Percentiles rank a stretch among this genome's conserved stretches.
Evolutionary conservation across 108 stramenopile genomes (phyloP).

Genomic region (Cyclotella distinguenda): DNA sequence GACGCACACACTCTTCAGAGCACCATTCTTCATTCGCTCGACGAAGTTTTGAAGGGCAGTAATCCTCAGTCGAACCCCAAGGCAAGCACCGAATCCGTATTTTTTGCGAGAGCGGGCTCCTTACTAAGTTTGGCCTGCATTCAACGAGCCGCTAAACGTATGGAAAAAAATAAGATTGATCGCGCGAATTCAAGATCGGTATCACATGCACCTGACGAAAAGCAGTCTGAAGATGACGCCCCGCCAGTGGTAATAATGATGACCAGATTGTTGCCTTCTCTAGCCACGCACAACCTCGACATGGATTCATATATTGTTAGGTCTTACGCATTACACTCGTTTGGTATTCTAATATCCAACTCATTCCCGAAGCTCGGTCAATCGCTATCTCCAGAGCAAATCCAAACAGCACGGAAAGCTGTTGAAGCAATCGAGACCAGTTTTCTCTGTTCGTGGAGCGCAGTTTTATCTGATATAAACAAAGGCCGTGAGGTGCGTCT

Average conservation of each 20-base stretch:
- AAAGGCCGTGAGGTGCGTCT: constrained; percentile 42
- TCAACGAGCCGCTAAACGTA: constrained; percentile 58
- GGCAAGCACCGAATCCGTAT: constrained; percentile 49
- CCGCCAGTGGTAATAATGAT: constrained; percentile 77
- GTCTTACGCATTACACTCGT: constrained; percentile 71
- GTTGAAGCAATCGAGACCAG: constrained; percentile 75
- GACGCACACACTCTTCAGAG: constrained; percentile 83
- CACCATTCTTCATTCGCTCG: constrained; percentile 73
- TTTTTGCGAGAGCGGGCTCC: constrained; percentile 67
- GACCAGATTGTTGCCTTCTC: constrained; percentile 74
- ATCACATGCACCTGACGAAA: constrained; percentile 22
- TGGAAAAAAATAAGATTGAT: constrained; percentile 37
- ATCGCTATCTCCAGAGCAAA: constrained; percentile 36
- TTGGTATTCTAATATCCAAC: constrained; percentile 69
- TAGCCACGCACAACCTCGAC: constrained; percentile 50
- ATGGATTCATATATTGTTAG: constrained; percentile 58
- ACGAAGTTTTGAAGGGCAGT: constrained; percentile 74
- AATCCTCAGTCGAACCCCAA: constrained; percentile 47
- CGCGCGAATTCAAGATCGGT: constrained; percentile 40
- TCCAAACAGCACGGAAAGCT: constrained; percentile 71
- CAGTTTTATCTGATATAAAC: constrained; percentile 61
- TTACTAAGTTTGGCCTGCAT: constrained; percentile 77
- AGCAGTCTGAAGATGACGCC: constrained; percentile 16
- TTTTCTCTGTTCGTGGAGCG: constrained; percentile 71
- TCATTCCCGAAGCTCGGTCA: constrained; percentile 38